A percentile compares a stretch with the other conserved stretches of the same genome.
These are phyloP conservation scores for Botrytis byssoidea DNA, from an alignment of 2,329 filamentous ascomycete genomes.

Conservation along the genomic window DNA sequence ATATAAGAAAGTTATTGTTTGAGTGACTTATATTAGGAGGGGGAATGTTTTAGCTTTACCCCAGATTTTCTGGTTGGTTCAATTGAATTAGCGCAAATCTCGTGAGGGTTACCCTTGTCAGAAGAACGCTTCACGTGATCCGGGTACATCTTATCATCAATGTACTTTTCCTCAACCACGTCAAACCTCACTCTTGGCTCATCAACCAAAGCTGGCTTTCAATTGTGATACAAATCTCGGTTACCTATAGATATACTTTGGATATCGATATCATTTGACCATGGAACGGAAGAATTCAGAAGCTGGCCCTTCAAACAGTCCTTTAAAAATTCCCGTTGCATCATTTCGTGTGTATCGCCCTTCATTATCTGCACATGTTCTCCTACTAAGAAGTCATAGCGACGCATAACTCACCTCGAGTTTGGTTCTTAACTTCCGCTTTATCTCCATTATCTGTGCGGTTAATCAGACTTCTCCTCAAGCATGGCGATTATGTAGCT, in stretches of 20 bases:
- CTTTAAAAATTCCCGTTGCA: constrained; percentile 29
- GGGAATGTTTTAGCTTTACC: constrained; percentile 5
- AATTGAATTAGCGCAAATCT: constrained; percentile 3
- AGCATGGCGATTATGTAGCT: constrained; percentile 89
- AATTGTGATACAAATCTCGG: not conserved
- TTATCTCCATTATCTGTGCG: constrained; percentile 82
- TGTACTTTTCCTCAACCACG: no score
- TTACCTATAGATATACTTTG: not conserved
- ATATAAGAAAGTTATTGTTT: not conserved
- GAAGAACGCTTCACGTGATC: not conserved
- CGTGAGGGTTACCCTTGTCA: not conserved
- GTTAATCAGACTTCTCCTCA: constrained; percentile 75
- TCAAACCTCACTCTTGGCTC: not conserved
- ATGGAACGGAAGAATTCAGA: constrained; percentile 47
- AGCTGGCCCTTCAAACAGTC: constrained; percentile 41
- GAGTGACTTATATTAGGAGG: not conserved
- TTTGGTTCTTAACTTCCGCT: constrained; percentile 89
- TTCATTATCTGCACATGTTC: not conserved
- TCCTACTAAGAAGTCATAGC: constrained; percentile 37
- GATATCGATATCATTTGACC: not conserved
- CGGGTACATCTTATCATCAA: not conserved
- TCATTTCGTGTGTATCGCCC: constrained; percentile 34
- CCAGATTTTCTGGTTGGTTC: constrained; percentile 13
- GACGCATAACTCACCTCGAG: constrained; percentile 72
- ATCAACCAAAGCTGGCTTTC: not conserved